Conservation (phyloP, 306 rosid genomes). For the Betula pendula region DNA sequence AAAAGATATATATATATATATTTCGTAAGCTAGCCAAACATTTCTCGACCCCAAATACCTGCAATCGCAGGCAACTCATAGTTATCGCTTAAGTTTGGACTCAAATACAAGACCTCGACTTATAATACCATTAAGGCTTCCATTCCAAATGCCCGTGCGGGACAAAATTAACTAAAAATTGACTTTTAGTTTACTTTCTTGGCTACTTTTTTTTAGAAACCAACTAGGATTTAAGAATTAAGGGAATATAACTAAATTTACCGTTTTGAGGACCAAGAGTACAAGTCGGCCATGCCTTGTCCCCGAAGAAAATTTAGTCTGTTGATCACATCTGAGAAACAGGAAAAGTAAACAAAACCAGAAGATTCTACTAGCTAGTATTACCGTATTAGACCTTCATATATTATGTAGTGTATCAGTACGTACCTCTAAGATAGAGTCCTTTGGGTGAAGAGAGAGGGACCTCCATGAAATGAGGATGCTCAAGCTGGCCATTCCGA, state of each 20-base stretch:
- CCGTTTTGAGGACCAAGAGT: conserved; percentile 69
- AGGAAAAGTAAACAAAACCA: neutral
- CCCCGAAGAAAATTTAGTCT: conserved; percentile 58
- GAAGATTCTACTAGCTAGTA: neutral
- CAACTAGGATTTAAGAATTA: no score
- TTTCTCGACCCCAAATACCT: no score
- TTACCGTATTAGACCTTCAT: neutral
- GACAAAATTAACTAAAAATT: no score
- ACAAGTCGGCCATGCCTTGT: conserved; percentile 48
- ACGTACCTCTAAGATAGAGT: conserved; percentile 52
- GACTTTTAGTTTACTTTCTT: no score
- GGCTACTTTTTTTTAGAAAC: no score
- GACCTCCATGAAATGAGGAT: conserved; percentile 76
- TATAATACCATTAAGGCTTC: no score
- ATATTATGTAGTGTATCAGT: neutral
- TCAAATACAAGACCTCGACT: no score
- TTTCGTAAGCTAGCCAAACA: no score
- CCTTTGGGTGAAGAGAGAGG: conserved; percentile 56
- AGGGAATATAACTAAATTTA: conserved; percentile 6
- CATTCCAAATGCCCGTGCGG: no score
- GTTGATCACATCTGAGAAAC: conserved; percentile 52
- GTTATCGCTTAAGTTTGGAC: no score
- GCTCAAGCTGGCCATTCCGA: conserved; percentile 61
- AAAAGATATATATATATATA: no score
- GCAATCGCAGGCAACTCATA: no score